Conservation (phyloP, 2,329 filamentous ascomycete genomes). For the Berkeleyomyces basicola region DNA sequence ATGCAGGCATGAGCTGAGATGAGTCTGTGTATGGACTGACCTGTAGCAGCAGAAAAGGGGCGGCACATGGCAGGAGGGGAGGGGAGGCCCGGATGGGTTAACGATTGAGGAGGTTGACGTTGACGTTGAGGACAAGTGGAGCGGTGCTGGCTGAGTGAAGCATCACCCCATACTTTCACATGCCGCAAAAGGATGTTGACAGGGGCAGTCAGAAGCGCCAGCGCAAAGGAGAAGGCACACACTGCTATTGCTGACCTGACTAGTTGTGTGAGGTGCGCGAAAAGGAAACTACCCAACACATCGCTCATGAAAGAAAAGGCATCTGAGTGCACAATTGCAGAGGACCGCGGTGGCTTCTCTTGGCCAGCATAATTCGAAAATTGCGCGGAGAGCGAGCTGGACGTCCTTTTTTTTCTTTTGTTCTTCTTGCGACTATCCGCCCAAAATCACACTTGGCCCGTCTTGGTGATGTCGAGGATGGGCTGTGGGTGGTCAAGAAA, state of each 20-base stretch:
- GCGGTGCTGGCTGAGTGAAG: neutral
- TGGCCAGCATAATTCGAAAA: too few relatives aligned
- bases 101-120: neutral
- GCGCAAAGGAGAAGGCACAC: neutral
- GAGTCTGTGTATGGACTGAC: neutral
- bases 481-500: too few relatives aligned
- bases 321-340: neutral
- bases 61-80: neutral
- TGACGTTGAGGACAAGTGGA: neutral
- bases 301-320: neutral
- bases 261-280: neutral
- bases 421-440: too few relatives aligned
- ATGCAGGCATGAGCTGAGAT: conserved; percentile 1
- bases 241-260: too few relatives aligned
- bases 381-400: too few relatives aligned
- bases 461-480: too few relatives aligned
- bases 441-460: too few relatives aligned
- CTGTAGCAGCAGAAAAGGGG: neutral
- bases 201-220: neutral
- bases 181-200: neutral
- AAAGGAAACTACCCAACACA: neutral
- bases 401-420: too few relatives aligned
- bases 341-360: too few relatives aligned
- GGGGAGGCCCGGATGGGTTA: neutral
- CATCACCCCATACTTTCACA: neutral